Percentiles rank a stretch among this genome's conserved stretches.
Conservation (phyloP, 2,329 filamentous ascomycete species). For the Colletotrichum musicola region DNA sequence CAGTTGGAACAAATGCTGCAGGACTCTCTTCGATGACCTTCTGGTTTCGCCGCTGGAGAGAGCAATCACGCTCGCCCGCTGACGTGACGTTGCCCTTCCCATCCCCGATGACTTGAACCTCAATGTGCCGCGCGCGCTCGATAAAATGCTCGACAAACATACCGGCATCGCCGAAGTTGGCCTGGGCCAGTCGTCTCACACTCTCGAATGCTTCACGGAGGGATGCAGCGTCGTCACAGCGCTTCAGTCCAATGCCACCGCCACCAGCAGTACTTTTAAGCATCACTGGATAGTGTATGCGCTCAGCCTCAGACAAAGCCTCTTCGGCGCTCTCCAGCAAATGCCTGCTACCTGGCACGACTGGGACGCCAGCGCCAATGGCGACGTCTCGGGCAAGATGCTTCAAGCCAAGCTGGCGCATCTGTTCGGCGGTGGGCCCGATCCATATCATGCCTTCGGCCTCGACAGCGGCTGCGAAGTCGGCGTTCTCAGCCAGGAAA, state of each 20-base stretch:
- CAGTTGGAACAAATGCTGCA: constrained; percentile 48
- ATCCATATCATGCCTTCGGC: constrained; percentile 69
- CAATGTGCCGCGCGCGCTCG: constrained; percentile 58
- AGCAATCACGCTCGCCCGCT: constrained; percentile 63
- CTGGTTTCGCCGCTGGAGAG: constrained; percentile 63
- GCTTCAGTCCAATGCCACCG: constrained; percentile 58
- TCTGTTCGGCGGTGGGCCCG: constrained; percentile 65
- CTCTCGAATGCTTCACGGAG: constrained; percentile 50
- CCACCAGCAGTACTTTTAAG: constrained; percentile 62
- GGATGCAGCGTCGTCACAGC: constrained; percentile 48
- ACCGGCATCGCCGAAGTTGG: constrained; percentile 56
- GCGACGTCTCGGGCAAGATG: constrained; percentile 53
- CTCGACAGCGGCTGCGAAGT: constrained; percentile 67
- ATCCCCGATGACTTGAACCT: constrained; percentile 64
- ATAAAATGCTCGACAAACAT: constrained; percentile 59
- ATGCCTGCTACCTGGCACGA: constrained; percentile 49
- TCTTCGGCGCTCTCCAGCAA: constrained; percentile 46
- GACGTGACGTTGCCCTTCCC: constrained; percentile 54
- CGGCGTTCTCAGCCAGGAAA: constrained; percentile 73
- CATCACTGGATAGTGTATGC: constrained; percentile 57
- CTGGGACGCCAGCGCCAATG: constrained; percentile 46
- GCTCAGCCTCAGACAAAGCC: constrained; percentile 44
- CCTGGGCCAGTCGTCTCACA: constrained; percentile 53
- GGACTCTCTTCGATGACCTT: constrained; percentile 65
- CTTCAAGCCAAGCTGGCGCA: constrained; percentile 54